Base-by-base conservation (phyloP, 106 monocot species). In the Amphibolis antarctica region DNA sequence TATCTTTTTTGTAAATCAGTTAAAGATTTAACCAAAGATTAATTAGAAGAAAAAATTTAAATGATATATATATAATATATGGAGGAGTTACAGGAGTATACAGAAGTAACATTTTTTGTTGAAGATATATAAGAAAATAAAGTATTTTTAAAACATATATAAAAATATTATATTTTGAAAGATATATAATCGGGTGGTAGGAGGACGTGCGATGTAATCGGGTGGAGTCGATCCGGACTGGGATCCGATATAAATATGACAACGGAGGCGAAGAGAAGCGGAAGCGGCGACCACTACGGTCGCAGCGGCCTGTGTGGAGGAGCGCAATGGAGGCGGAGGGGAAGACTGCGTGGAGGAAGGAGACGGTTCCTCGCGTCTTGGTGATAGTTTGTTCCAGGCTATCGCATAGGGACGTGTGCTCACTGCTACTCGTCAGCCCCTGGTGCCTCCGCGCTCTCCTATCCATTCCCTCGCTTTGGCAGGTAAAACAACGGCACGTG, bases 371-470 rank as follows among this genome's bases (percentile, higher is more conserved):
- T 22, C 76, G 79, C 31, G 82, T 81, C 24, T 12, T 81, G 67
- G 79, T 28, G 45, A 76, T 84, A 45, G 77, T 84, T 42, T 79
- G 85, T 74, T 47, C 55, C 15, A 70, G 71, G 55, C 66, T 88
- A 23, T 36, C 69, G 1, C 81, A 80, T 78, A 71, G 74, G 10
- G 93, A 93, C 42, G 44, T 80, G 28, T 83, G 54, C 75, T 74
- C 93, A 2, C 73, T 93, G 45, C 75, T 85, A 10, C 77, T 88
- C 21, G 69, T 75, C 64, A 93, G 80, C 72, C 79, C 77, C 11
- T 80, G 70, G 59, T 93, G 93, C 83, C 85, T 81, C 71, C 80
- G 73, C 50, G 58, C 76, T 46, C 81, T 93, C 31, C 62, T 81
- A 52, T 64, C 83, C 60, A 66, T 69, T 62, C 73, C 81, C 20